phyloP scores from a whole-genome alignment of 305 asterid species.

The Rubia tinctorum region DNA sequence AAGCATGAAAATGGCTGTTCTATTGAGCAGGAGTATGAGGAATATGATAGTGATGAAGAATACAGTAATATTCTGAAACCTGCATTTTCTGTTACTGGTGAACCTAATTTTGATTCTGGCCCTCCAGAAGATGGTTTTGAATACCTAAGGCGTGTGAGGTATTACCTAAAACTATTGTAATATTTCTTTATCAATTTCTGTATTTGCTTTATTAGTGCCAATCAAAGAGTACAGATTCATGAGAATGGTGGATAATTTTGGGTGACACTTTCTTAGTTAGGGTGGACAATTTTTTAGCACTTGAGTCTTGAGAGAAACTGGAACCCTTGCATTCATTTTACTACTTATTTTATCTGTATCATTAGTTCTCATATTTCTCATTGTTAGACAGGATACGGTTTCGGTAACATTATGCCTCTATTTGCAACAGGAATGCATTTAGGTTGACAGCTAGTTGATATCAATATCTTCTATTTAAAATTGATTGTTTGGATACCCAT shows the following conservation, averaged over 20 bases:
- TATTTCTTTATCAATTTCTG: neutral
- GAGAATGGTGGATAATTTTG: neutral
- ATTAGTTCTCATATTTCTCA: neutral
- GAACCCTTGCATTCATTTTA: neutral
- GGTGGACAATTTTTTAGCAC: neutral
- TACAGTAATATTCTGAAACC: slow-evolving; percentile 68
- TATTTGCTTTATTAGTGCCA: neutral
- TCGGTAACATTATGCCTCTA: neutral
- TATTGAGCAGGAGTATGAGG: slow-evolving; percentile 38
- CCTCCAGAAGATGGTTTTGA: slow-evolving; percentile 96
- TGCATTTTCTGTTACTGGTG: slow-evolving; percentile 71
- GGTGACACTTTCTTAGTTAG: neutral
- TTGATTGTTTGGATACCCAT: neutral
- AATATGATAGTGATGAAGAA: slow-evolving; percentile 76
- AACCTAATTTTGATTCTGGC: slow-evolving; percentile 92
- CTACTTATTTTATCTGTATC: neutral
- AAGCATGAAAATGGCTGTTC: slow-evolving; percentile 36
- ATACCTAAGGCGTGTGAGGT: slow-evolving; percentile 98
- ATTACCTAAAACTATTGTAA: slow-evolving; percentile 4
- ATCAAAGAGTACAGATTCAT: neutral
- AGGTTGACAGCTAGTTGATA: neutral
- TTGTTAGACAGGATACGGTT: neutral
- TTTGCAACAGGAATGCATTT: neutral
- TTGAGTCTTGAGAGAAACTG: neutral
- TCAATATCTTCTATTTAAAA: neutral